Base-by-base conservation (phyloP, 2,329 filamentous ascomycete genomes). In the Phoma sp. region DNA sequence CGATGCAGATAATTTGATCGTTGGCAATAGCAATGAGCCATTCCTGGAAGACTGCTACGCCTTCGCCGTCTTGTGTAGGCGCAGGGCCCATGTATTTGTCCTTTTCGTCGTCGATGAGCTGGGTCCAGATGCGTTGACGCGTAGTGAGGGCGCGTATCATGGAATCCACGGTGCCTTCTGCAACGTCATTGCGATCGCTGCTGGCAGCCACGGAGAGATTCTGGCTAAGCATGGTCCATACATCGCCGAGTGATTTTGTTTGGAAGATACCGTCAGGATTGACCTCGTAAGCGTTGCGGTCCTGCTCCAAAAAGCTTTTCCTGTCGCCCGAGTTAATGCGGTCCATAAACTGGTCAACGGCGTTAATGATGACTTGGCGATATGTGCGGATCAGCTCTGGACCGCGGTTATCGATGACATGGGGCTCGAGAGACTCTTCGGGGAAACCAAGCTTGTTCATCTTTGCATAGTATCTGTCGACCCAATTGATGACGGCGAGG, bases 21-120 rank as follows among this genome's bases (percentile, higher is more conserved):
- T 99, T 99, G 65, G 96, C 95, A 53, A 96, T 92, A 40, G 95
- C 93, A 48, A 99, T 88, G 51, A 99, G 88, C 92, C 94, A 99
- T 78, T 99, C 95, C 70, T 88, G 85, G 38, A 88, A 74, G 19
- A 82, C 75, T 73, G 96, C 91, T 25, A 96, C 80, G 3, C 89
- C 86, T 73, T 96, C 92, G 17, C 89, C 86, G 74, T 96, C 92
- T 17, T 86, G 84, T 0, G 57, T 41, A 7, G 69, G 62, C 48
- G 54, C 78, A 67, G 57, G 77, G 65, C 55, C 72, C 64, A 74
- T 89, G 75, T 92, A 96, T 67, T 87, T 89, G 44, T 81, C 79
- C 19, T 88, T 88, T 77, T 99, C 95, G 17, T 93, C 88, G 61
- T 96, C 91, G 51, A 97, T 86, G 78, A 98, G 88, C 55, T 85